phyloP scores from a whole-genome alignment of 2,329 filamentous ascomycete genomes.

The Penicillium janthinellum region DNA sequence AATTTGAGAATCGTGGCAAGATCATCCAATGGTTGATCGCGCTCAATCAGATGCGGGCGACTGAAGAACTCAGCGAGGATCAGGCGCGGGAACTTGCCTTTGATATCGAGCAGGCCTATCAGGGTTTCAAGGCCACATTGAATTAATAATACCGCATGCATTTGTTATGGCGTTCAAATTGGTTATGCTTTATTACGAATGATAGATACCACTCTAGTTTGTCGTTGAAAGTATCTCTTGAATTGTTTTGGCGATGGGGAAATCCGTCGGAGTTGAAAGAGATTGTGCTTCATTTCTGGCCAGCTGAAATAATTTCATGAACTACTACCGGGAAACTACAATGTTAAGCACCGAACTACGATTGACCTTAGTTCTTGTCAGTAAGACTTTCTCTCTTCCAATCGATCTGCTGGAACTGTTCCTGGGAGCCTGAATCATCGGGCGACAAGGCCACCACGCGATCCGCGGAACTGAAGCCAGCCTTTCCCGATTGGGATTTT shows the following conservation, averaged over 20 bases:
- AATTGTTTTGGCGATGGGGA: not conserved
- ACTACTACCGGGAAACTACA: not conserved
- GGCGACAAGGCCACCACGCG: constrained; percentile 21
- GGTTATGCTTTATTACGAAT: constrained; percentile 11
- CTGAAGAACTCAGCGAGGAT: constrained; percentile 83
- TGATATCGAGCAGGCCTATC: constrained; percentile 92
- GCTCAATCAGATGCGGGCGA: constrained; percentile 95
- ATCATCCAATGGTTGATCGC: constrained; percentile 98
- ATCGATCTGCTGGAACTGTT: constrained; percentile 4
- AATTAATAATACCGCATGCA: constrained; percentile 43
- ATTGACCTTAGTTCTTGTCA: no score
- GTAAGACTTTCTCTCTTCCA: not conserved
- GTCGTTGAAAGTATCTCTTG: not conserved
- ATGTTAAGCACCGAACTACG: not conserved
- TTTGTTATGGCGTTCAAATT: constrained; percentile 20
- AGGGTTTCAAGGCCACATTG: constrained; percentile 84
- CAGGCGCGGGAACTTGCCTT: constrained; percentile 87
- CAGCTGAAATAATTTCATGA: not conserved
- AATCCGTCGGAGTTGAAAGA: no score
- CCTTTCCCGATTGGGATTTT: constrained; percentile 41
- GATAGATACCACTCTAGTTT: constrained; percentile 15
- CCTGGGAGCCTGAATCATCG: constrained; percentile 14
- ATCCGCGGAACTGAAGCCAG: constrained; percentile 32
- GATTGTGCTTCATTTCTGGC: not conserved
- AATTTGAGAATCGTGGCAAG: constrained; percentile 94